Percentiles rank a stretch among this genome's conserved stretches.
phyloP scores from a whole-genome alignment of 169 alveolate genomes.

The Cryptosporidium ubiquitum region DNA sequence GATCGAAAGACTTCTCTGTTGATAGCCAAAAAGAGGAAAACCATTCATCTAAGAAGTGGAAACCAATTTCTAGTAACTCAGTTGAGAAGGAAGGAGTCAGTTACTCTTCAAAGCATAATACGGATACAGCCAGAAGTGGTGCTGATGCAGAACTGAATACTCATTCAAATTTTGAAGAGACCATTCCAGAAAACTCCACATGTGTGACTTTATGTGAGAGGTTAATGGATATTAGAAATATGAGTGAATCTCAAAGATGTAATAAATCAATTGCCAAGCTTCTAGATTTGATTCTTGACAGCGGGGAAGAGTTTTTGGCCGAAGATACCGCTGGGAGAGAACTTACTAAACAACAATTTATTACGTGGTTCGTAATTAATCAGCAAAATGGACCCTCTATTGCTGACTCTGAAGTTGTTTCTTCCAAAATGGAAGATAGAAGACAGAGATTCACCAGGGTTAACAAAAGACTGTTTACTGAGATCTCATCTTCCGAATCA shows the following conservation, averaged over 20 bases:
- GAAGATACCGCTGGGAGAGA: conserved; percentile 70
- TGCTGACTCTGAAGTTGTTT: conserved; percentile 28
- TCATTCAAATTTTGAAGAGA: neutral
- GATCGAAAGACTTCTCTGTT: conserved; percentile 7
- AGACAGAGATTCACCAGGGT: conserved; percentile 42
- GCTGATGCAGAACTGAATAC: neutral
- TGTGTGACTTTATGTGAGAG: conserved; percentile 64
- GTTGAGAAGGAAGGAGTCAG: conserved; percentile 7
- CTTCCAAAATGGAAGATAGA: conserved; percentile 28
- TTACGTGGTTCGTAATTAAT: conserved; percentile 68
- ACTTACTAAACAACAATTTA: conserved; percentile 69
- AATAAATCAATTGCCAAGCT: conserved; percentile 36
- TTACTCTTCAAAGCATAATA: conserved; percentile 14
- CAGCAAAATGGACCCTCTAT: conserved; percentile 72
- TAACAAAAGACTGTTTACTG: conserved; percentile 62
- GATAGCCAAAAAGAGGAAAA: conserved; percentile 1
- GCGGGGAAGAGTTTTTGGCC: conserved; percentile 44
- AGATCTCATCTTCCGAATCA: conserved; percentile 32
- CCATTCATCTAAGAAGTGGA: conserved; percentile 31
- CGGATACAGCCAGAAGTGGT: neutral
- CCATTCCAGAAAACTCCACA: conserved; percentile 22
- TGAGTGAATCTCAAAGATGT: conserved; percentile 60
- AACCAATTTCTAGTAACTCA: neutral
- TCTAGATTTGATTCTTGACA: conserved; percentile 39
- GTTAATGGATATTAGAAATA: conserved; percentile 45